Conservation (phyloP, 768 basidiomycete species). For the Xanthoconium purpureum region DNA sequence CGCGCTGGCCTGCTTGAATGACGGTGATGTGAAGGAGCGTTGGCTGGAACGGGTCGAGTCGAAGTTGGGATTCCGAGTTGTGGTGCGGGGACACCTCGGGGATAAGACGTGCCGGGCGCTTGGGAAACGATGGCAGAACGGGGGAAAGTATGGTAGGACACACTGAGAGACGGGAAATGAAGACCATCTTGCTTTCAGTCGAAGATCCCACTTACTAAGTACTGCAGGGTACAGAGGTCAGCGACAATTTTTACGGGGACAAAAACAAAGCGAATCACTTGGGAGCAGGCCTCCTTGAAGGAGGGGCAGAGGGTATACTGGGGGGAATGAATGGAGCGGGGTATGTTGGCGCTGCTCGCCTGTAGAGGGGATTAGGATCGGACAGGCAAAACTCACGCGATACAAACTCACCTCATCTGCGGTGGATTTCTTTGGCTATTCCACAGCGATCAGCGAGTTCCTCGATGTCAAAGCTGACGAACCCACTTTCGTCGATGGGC, state of each 20-base stretch:
- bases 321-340: conserved; percentile 18
- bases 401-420: conserved; percentile 12
- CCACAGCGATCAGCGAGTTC: neutral
- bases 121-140: conserved; percentile 15
- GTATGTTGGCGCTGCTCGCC: conserved; percentile 16
- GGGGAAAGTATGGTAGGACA: conserved; percentile 29
- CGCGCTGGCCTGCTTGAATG: neutral
- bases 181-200: conserved; percentile 4
- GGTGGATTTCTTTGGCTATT: conserved; percentile 11
- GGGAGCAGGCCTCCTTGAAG: conserved; percentile 15
- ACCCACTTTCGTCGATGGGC: conserved; percentile 22
- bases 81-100: neutral
- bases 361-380: conserved; percentile 2
- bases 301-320: conserved; percentile 17
- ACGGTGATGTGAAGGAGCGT: conserved; percentile 4
- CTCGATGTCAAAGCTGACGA: neutral
- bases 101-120: neutral
- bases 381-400: neutral
- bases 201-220: conserved; percentile 24
- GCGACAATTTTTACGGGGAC: conserved; percentile 3
- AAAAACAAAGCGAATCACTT: conserved; percentile 14
- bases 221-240: conserved; percentile 12
- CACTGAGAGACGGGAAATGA: conserved; percentile 16
- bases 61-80: conserved; percentile 1
- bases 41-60: neutral